Evolutionary conservation across 495 filamentous ascomycete genomes (phyloP).

Genomic region (Lentithecium fluviatile): DNA sequence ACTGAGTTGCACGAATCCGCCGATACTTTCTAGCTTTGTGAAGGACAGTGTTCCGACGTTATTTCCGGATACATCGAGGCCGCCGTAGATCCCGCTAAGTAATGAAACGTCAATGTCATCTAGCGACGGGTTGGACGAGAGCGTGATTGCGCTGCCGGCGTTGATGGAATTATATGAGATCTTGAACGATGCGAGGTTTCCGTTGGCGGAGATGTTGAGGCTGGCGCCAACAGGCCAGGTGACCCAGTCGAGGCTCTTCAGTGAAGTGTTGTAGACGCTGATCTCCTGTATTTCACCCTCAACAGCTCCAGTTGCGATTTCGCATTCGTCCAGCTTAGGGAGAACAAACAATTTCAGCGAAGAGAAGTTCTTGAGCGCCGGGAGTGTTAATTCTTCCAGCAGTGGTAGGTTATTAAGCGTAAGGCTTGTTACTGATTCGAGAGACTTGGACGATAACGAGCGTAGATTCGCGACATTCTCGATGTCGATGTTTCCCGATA

Average conservation of each 20-base stretch:
- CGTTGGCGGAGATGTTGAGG: constrained; percentile 15
- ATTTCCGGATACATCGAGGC: constrained; percentile 10
- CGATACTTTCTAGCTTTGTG: constrained; percentile 9
- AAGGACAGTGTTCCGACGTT: neutral
- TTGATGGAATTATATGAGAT: constrained; percentile 18
- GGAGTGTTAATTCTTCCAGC: constrained; percentile 9
- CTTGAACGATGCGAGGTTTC: constrained; percentile 5
- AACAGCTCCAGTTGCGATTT: neutral
- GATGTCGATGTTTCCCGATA: constrained; percentile 22
- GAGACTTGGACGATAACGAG: constrained; percentile 10
- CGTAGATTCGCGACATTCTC: constrained; percentile 23
- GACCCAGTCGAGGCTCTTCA: constrained; percentile 22
- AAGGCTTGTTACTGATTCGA: constrained; percentile 6
- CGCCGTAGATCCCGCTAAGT: constrained; percentile 17
- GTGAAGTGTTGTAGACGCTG: constrained; percentile 13
- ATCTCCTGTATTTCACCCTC: constrained; percentile 14
- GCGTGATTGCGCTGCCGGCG: constrained; percentile 6
- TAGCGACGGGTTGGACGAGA: constrained; percentile 12
- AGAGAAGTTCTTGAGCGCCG: constrained; percentile 14
- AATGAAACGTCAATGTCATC: neutral
- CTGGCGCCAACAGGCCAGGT: constrained; percentile 11
- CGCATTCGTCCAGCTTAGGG: constrained; percentile 1
- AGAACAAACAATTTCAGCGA: constrained; percentile 15
- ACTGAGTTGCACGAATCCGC: constrained; percentile 16
- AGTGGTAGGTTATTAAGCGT: constrained; percentile 23